A percentile compares a stretch with the other conserved stretches of the same genome.
These are phyloP conservation scores for Picea abies DNA, from an alignment of 83 land plant genomes.

Conservation along the genomic window DNA sequence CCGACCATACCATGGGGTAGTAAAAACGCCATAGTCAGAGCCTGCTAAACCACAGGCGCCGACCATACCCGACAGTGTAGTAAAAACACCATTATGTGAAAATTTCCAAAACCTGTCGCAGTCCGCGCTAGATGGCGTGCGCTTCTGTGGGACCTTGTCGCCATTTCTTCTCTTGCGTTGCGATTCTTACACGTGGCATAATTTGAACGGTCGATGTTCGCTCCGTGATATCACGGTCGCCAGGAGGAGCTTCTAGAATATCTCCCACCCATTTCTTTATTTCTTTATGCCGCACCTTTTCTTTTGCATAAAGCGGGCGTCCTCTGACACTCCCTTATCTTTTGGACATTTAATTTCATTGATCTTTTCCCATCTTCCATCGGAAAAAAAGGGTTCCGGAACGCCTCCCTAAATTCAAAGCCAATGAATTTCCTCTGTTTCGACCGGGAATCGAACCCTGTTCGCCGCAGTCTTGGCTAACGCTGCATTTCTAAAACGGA, in stretches of 20 bases:
- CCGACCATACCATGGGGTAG: no score
- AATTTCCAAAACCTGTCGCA: background rate
- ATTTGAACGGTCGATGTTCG: background rate
- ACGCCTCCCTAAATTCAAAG: background rate
- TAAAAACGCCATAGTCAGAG: no score
- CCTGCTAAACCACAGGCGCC: background rate
- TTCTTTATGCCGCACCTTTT: background rate
- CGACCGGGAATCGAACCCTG: background rate
- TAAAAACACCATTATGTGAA: background rate
- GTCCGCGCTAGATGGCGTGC: slow-evolving; percentile 1
- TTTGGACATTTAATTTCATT: background rate
- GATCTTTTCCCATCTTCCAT: background rate
- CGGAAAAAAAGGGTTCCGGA: background rate
- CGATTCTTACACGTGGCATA: background rate
- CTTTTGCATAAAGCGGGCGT: background rate
- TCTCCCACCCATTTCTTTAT: no score
- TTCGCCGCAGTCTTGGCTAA: background rate
- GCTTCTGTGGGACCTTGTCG: background rate
- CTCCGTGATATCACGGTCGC: background rate
- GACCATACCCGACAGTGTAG: background rate
- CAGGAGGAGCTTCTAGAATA: slow-evolving; percentile 6
- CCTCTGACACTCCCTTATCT: background rate
- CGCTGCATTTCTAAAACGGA: background rate
- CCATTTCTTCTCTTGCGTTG: background rate
- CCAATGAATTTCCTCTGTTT: background rate